Percentiles rank a stretch among this genome's conserved stretches.
Conservation (phyloP, 2,329 filamentous ascomycete species). For the Colletotrichum gigasporum region DNA sequence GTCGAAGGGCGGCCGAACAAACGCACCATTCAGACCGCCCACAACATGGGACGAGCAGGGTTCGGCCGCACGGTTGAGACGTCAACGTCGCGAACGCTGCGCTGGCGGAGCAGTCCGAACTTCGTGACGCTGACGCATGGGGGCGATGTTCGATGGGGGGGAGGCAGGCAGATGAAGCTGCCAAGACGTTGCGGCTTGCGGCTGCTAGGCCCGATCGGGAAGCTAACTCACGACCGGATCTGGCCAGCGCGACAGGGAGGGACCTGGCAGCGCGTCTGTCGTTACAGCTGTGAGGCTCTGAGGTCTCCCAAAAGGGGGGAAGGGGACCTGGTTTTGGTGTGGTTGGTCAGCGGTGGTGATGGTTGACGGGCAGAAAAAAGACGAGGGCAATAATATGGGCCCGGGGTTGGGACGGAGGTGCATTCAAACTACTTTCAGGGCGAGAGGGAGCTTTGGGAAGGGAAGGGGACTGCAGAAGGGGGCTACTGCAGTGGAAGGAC, state of each 20-base stretch:
- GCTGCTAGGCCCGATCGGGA: constrained; percentile 7
- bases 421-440: too few relatives aligned
- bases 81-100: not conserved
- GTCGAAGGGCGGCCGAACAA: not conserved
- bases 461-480: not conserved
- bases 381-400: not conserved
- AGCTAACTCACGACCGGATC: constrained; percentile 10
- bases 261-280: not conserved
- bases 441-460: not conserved
- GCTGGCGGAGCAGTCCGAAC: not conserved
- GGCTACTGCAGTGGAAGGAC: too few relatives aligned
- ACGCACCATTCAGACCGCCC: not conserved
- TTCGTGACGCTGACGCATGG: constrained; percentile 20
- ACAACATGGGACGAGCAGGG: constrained; percentile 24
- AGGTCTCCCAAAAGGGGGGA: not conserved
- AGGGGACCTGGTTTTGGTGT: not conserved
- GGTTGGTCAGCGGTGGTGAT: not conserved
- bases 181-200: constrained; percentile 29
- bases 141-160: too few relatives aligned
- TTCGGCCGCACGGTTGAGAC: constrained; percentile 18
- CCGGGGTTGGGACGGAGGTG: constrained; percentile 15
- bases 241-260: constrained; percentile 6
- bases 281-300: constrained; percentile 18
- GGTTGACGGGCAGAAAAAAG: not conserved
- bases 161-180: too few relatives aligned